These are phyloP conservation scores for Iris macrosiphon DNA, from an alignment of 106 monocot genomes.

Conservation along the genomic window DNA sequence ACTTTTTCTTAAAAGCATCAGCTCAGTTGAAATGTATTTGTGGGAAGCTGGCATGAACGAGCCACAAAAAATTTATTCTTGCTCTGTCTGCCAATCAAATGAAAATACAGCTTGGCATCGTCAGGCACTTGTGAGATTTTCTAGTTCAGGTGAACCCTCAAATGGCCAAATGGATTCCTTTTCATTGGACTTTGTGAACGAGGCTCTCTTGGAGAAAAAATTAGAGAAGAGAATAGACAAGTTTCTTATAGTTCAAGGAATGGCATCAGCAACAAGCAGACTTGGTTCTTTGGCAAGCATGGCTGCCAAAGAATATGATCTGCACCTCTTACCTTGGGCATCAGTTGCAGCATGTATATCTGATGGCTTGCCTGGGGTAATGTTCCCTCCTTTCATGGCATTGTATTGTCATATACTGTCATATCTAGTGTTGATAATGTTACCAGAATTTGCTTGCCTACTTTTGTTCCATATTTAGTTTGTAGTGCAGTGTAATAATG, in stretches of 20 bases:
- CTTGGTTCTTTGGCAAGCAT: constrained; percentile 60
- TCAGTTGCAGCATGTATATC: constrained; percentile 89
- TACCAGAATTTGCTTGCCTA: too few species aligned
- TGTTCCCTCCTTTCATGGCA: too few species aligned
- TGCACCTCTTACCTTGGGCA: constrained; percentile 86
- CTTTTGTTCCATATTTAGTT: too few species aligned
- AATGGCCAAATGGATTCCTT: constrained; percentile 55
- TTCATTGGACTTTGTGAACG: constrained; percentile 54
- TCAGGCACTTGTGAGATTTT: constrained; percentile 48
- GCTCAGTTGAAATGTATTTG: constrained; percentile 72
- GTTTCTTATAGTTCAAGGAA: constrained; percentile 78
- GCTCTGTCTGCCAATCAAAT: constrained; percentile 47
- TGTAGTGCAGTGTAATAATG: too few species aligned
- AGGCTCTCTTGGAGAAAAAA: constrained; percentile 33
- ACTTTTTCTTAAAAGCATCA: constrained; percentile 85
- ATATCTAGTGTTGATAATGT: too few species aligned
- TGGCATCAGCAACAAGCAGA: constrained; percentile 67
- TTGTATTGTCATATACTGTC: neutral
- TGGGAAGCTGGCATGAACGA: constrained; percentile 54
- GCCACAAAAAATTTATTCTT: constrained; percentile 76
- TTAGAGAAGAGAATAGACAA: constrained; percentile 42
- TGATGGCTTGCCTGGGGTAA: constrained; percentile 56
- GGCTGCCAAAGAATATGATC: constrained; percentile 81
- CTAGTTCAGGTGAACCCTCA: constrained; percentile 26
- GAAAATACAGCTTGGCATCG: constrained; percentile 61